Evolutionary conservation across 1,284 basidiomycete species (phyloP), one percentile per base, ranked within the genome.

Genomic region (Pterula multifida): DNA sequence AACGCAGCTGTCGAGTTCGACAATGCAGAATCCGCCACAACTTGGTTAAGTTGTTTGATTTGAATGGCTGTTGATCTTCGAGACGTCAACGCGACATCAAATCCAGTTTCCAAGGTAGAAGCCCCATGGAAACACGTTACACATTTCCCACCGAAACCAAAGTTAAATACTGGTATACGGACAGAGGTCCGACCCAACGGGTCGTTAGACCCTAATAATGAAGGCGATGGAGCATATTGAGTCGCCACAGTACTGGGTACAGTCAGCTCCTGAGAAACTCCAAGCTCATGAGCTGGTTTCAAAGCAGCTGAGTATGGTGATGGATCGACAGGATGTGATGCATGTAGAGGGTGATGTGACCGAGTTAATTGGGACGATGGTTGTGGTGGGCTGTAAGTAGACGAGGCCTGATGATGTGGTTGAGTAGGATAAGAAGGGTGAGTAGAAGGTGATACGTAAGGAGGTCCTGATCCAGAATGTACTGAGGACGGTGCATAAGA

Each of bases 101-200:
- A 84, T 19, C 84, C 81, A 11, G 81, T 82, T 59, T 74, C 81
- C 58, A 85, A 64, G 21, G 75, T 75, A 1, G 76, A 70, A 12
- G 79, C 72, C 6, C 78, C 79, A 52, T 93, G 90, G 70, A 94
- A 94, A 61, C 86, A 91, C 3, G 87, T 85, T 11, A 94, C 74
- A 48, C 95, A 60, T 58, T 84, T 85, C 12, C 92, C 93, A 24
- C 90, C 90, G 60, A 93, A 92, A 0, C 93, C 93, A 58, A 96
- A 95, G 53, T 78, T 84, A 50, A 93, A 72, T 17, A 95, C 71
- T 0, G 92, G 93, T 1, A 85, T 78, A 42, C 81, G 76, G 48
- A 78, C 73, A 3, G 81, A 73, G 25, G 82, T 81, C 51, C 92
- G 75, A 36, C 85, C 81, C 0, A 93, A 70, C 4, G 87, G 85